Evolutionary conservation across 2,329 filamentous ascomycete genomes (phyloP), one percentile per base, ranked within the genome.

Genomic region (Microascus cirrosus): DNA sequence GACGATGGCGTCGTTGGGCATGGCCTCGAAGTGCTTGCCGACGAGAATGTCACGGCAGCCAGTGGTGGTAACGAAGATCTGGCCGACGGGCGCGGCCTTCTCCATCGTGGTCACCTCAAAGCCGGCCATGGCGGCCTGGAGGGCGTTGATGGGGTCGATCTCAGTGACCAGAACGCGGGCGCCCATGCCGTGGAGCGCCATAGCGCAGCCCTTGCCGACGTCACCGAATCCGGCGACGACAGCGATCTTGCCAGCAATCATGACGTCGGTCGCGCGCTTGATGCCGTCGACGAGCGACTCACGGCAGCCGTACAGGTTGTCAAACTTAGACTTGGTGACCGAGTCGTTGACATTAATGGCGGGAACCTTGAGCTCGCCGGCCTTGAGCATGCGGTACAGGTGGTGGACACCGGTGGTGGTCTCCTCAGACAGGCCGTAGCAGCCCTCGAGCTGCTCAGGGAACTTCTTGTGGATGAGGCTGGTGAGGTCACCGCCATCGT

Each of bases 311-410:
- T 97, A 99, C 65, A 97, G 81, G 87, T 99, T 99, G 85, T 97
- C 94, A 75, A 99, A 99, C 85, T 99, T 99, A 79, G 91, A 96
- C 87, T 97, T 99, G 77, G 94, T 99, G 73, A 99, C 93, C 60
- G 89, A 92, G 86, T 99, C 93, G 82, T 99, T 97, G 83, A 99
- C 93, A 78, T 99, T 99, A 86, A 97, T 90, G 77, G 93, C 83
- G 66, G 94, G 94, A 65, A 96, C 89, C 63, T 96, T 87, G 64
- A 97, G 90, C 76, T 85, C 82, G 74, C 84, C 83, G 67, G 89
- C 86, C 84, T 94, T 96, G 74, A 97, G 80, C 92, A 96, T 96
- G 73, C 86, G 85, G 89, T 97, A 99, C 62, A 99, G 84, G 83
- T 97, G 93, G 88, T 97, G 94, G 70, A 99, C 93, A 84, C 93